phyloP scores from a whole-genome alignment of 208 protist species.

The Acanthamoeba sp. region DNA sequence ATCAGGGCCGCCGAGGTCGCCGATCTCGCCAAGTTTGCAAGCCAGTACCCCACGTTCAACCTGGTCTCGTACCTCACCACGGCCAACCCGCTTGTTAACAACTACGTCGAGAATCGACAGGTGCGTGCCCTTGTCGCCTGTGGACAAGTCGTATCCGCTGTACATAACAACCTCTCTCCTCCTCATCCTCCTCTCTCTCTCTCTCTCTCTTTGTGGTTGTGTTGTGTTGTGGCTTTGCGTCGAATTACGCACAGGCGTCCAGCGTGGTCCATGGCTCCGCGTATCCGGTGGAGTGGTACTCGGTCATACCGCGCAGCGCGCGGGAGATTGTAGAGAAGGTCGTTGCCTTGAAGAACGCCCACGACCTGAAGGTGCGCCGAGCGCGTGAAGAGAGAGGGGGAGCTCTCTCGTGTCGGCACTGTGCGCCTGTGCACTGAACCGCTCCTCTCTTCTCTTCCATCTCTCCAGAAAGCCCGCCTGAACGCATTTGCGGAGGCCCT shows the following conservation, averaged over 20 bases:
- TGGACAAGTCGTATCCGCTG: no score
- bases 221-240: no score
- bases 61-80: neutral
- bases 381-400: no score
- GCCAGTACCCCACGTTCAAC: neutral
- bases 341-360: neutral
- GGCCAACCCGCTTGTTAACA: neutral
- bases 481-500: neutral
- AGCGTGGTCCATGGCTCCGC: neutral
- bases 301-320: neutral
- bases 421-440: no score
- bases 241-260: neutral
- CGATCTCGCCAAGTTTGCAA: neutral
- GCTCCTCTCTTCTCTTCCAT: no score
- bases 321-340: neutral
- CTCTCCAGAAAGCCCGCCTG: neutral
- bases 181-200: no score
- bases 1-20: neutral
- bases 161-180: no score
- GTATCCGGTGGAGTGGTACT: neutral
- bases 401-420: no score
- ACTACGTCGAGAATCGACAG: neutral
- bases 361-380: neutral
- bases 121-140: neutral
- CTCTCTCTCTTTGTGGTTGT: no score